A percentile compares a stretch with the other conserved stretches of the same genome.
Conservation (phyloP, 2,329 filamentous ascomycete genomes). For the Fonsecaea nubica region DNA sequence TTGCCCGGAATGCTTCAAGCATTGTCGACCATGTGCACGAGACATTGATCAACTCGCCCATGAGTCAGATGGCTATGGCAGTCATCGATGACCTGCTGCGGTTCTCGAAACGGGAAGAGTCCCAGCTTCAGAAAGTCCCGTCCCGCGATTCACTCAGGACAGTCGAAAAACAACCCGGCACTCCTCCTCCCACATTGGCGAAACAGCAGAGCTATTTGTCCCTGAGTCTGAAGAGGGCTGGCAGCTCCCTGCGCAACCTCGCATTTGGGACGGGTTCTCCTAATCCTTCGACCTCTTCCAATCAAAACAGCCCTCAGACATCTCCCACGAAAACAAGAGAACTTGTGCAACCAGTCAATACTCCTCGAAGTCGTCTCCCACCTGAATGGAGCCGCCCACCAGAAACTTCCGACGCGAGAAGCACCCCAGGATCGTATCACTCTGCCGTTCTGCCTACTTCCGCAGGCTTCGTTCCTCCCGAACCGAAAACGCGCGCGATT, state of each 20-base stretch:
- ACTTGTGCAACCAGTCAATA: constrained; percentile 42
- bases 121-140: constrained; percentile 35
- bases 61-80: constrained; percentile 72
- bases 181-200: constrained; percentile 56
- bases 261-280: constrained; percentile 54
- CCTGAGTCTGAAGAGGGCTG: constrained; percentile 65
- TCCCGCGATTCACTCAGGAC: constrained; percentile 36
- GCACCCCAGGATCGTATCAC: constrained; percentile 73
- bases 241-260: constrained; percentile 69
- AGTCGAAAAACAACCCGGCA: constrained; percentile 46
- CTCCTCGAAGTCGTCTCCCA: constrained; percentile 58
- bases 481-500: constrained; percentile 57
- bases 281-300: constrained; percentile 45
- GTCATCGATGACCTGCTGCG: constrained; percentile 74
- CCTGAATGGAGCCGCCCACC: constrained; percentile 70
- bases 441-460: constrained; percentile 79
- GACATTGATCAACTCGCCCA: constrained; percentile 75
- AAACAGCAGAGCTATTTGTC: constrained; percentile 68
- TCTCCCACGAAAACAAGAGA: constrained; percentile 39
- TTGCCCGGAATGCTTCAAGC: constrained; percentile 81
- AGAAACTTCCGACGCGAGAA: constrained; percentile 74
- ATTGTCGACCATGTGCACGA: constrained; percentile 86
- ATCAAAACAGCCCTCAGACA: constrained; percentile 42
- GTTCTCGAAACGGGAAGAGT: constrained; percentile 35
- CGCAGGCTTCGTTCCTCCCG: constrained; percentile 71